Conservation (phyloP, 768 basidiomycete genomes). For the Phylloporus sp. region DNA sequence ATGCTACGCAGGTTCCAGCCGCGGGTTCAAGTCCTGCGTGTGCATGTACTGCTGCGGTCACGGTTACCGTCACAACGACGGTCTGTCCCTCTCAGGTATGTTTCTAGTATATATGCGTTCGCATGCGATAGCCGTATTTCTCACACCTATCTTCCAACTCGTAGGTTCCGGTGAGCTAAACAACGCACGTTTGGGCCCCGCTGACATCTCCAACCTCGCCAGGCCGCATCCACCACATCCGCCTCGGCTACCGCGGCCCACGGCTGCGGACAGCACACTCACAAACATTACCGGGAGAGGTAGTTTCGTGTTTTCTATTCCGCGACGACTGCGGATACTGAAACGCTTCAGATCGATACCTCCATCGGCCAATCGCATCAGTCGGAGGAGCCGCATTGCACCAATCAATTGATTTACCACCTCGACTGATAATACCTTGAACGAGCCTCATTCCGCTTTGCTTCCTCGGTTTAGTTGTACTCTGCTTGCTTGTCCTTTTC, state of each 20-base stretch:
- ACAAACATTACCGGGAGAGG: conserved; percentile 1
- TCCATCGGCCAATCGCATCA: background rate
- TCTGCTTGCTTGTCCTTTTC: too few relatives aligned
- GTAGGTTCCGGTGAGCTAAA: too few relatives aligned
- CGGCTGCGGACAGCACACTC: background rate
- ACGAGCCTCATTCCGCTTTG: background rate
- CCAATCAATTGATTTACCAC: background rate
- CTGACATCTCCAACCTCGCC: too few relatives aligned
- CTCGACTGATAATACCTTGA: too few relatives aligned
- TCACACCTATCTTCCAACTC: too few relatives aligned
- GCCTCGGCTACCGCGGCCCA: background rate
- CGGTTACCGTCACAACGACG: conserved; percentile 18
- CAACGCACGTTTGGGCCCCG: too few relatives aligned
- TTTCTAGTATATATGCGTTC: background rate
- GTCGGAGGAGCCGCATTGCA: conserved; percentile 4
- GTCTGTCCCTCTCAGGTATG: conserved; percentile 14
- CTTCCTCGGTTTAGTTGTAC: too few relatives aligned
- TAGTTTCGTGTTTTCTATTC: background rate
- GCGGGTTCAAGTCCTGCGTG: conserved; percentile 2
- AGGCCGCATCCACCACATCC: background rate
- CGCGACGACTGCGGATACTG: background rate
- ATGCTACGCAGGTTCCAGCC: background rate
- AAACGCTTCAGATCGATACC: background rate
- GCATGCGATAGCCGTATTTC: background rate
- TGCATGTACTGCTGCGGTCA: background rate